Conservation (phyloP, 164 flowering plant species). For the Liriodendron chinense region DNA sequence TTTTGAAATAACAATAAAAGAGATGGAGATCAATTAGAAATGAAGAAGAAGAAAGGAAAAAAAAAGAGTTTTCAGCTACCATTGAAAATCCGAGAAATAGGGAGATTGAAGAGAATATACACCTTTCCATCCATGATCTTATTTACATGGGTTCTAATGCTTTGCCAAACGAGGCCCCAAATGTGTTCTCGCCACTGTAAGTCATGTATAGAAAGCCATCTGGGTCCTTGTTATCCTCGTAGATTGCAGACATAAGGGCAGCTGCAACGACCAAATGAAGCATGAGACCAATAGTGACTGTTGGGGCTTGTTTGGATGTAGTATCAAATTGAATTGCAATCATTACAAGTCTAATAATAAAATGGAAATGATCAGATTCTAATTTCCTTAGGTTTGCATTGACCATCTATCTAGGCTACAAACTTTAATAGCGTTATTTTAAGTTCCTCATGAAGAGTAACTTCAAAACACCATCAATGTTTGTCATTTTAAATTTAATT, state of each 20-base stretch:
- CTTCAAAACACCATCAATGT: neutral
- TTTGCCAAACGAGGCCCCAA: constrained; percentile 33
- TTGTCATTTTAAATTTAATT: too few relatives aligned
- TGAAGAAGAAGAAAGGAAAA: too few relatives aligned
- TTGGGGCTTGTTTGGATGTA: neutral
- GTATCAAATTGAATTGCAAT: neutral
- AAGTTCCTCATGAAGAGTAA: neutral
- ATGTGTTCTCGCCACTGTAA: constrained; percentile 91
- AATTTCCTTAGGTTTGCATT: neutral
- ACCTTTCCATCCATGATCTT: constrained; percentile 8
- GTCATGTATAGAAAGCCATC: constrained; percentile 94
- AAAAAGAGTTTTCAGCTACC: neutral
- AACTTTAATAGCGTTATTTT: too few relatives aligned
- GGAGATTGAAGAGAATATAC: constrained; percentile 17
- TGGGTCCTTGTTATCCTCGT: constrained; percentile 83
- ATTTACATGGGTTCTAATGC: constrained; percentile 8
- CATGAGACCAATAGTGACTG: neutral
- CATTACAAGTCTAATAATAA: too few relatives aligned
- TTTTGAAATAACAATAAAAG: too few relatives aligned
- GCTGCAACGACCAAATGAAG: constrained; percentile 36
- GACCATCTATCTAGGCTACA: neutral
- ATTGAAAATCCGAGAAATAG: neutral
- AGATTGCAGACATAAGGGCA: constrained; percentile 83
- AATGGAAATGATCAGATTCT: too few relatives aligned
- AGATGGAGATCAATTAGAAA: neutral